Evolutionary conservation across 805 yeast genomes (phyloP).

Genomic region (Saturnispora kantuleensis): DNA sequence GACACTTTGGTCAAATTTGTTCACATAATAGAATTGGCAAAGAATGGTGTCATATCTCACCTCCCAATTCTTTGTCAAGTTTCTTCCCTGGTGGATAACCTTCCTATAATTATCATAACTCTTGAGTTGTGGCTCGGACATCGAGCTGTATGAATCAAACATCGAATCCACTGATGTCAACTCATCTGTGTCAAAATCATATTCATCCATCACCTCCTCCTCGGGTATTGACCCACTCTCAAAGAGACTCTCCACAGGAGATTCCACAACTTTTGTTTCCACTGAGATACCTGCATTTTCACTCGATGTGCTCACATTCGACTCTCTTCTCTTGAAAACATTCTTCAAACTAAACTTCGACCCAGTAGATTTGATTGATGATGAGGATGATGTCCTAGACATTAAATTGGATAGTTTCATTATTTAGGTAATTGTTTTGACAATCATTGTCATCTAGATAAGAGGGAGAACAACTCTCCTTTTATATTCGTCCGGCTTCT

Average conservation of each 20-base stretch:
- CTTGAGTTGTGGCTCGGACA: conserved; percentile 5
- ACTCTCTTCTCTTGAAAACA: conserved; percentile 2
- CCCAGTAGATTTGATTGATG: not conserved
- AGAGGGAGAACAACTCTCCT: not conserved
- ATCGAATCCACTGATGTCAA: conserved; percentile 2
- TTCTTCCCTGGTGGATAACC: conserved; percentile 4
- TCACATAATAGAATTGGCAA: conserved; percentile 33
- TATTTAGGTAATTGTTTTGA: not conserved
- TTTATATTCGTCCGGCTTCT: not conserved
- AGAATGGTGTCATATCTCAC: conserved; percentile 29
- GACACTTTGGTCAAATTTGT: conserved; percentile 26
- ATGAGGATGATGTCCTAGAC: conserved; percentile 1
- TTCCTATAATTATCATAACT: not conserved
- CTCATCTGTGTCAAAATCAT: conserved; percentile 1
- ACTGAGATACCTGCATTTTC: too few species aligned
- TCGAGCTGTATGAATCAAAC: conserved; percentile 4
- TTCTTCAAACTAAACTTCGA: not conserved
- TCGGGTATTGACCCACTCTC: not conserved
- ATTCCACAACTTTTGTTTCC: not conserved
- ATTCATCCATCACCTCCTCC: not conserved
- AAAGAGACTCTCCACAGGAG: not conserved
- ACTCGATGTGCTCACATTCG: not conserved
- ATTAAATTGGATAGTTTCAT: conserved; percentile 1
- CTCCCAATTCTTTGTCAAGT: conserved; percentile 25
- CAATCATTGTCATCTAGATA: not conserved